These are phyloP conservation scores for Metarhizium brunneum DNA, from an alignment of 2,329 filamentous ascomycete species.

Conservation along the genomic window DNA sequence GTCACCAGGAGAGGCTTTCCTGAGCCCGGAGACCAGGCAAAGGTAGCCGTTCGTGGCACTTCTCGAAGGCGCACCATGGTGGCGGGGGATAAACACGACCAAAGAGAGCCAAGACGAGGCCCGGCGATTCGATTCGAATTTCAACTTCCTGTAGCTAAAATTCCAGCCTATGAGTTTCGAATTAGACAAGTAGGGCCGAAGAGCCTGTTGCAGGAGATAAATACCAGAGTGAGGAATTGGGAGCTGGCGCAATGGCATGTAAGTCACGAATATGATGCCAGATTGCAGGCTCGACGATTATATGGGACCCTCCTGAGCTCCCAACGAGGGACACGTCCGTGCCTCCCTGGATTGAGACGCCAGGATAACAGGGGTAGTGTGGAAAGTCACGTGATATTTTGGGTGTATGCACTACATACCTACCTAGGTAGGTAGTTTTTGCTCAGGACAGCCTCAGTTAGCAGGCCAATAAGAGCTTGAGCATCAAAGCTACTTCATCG, in stretches of 20 bases:
- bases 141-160: neutral
- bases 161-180: constrained; percentile 1
- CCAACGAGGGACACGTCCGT: constrained; percentile 8
- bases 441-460: neutral
- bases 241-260: constrained; percentile 10
- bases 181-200: neutral
- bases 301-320: constrained; percentile 18
- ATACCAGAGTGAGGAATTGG: constrained; percentile 8
- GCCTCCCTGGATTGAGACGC: neutral
- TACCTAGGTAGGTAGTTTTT: too few species aligned
- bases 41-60: constrained; percentile 92
- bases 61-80: constrained; percentile 93
- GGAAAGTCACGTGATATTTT: constrained; percentile 5
- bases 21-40: constrained; percentile 86
- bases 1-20: constrained; percentile 78
- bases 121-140: neutral
- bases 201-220: neutral
- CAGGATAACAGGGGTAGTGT: constrained; percentile 5
- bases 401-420: too few species aligned
- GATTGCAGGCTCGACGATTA: constrained; percentile 29
- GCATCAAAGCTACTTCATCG: neutral
- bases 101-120: constrained; percentile 13
- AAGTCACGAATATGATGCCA: constrained; percentile 30
- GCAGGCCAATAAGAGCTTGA: constrained; percentile 1
- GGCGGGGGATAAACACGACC: constrained; percentile 16